phyloP scores from a whole-genome alignment of 441 rosid species.

The Bruguiera hainesii region DNA sequence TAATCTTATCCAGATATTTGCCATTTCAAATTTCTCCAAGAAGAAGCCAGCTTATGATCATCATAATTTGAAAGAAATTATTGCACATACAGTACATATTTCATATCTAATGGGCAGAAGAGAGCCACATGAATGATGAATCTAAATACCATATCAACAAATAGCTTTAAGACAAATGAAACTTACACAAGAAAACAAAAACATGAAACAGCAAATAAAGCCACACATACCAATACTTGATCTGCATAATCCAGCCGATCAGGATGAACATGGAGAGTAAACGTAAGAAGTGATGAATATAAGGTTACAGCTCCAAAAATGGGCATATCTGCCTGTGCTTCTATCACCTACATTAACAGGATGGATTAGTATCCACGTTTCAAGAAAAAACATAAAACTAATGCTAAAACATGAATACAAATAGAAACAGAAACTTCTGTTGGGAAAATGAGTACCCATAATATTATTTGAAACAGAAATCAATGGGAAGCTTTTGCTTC shows the following conservation, averaged over 20 bases:
- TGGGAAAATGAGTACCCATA: neutral
- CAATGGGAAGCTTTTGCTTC: neutral
- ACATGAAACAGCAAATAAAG: conserved; percentile 17
- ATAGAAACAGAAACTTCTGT: neutral
- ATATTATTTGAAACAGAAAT: neutral
- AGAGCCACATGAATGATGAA: too few species aligned
- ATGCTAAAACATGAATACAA: neutral
- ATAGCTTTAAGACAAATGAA: too few species aligned
- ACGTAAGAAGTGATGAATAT: conserved; percentile 94
- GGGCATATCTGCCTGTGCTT: conserved; percentile 95
- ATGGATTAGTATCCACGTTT: neutral
- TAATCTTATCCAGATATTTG: too few species aligned
- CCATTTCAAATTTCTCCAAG: too few species aligned
- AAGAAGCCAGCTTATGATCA: too few species aligned
- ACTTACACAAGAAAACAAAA: neutral
- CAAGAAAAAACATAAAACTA: neutral
- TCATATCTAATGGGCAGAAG: too few species aligned
- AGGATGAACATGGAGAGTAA: conserved; percentile 96
- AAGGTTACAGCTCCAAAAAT: conserved; percentile 86
- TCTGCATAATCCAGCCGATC: conserved; percentile 98
- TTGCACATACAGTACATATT: too few species aligned
- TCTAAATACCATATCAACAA: too few species aligned
- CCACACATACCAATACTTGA: conserved; percentile 82
- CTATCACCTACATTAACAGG: conserved; percentile 72
- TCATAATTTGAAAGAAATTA: too few species aligned